phyloP scores from a whole-genome alignment of 2,329 filamentous ascomycete genomes.

The Xylariaceae sp. region DNA sequence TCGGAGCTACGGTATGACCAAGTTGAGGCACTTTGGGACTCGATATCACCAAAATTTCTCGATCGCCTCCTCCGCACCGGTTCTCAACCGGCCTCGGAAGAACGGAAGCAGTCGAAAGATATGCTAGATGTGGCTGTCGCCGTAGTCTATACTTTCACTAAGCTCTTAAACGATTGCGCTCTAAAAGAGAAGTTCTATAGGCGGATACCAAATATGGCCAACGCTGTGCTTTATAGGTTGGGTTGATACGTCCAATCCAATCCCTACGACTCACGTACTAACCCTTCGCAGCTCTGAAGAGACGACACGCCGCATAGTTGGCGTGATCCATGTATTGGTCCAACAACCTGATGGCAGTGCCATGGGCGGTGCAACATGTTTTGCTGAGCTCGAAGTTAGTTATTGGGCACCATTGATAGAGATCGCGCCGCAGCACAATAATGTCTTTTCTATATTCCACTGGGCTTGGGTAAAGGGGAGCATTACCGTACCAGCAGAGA shows the following conservation, averaged over 20 bases:
- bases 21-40: slow-evolving; percentile 58
- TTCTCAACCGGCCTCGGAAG: slow-evolving; percentile 42
- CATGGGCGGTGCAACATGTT: slow-evolving; percentile 31
- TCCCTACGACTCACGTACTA: neutral
- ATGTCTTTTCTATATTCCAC: slow-evolving; percentile 61
- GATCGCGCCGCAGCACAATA: slow-evolving; percentile 58
- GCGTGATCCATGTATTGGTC: slow-evolving; percentile 63
- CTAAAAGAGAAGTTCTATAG: slow-evolving; percentile 53
- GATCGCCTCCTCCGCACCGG: slow-evolving; percentile 66
- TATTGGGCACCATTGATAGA: slow-evolving; percentile 63
- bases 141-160: slow-evolving; percentile 66
- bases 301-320: slow-evolving; percentile 59
- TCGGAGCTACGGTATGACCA: slow-evolving; percentile 56
- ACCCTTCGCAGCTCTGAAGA: slow-evolving; percentile 53
- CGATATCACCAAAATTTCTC: slow-evolving; percentile 67
- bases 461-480: slow-evolving; percentile 61
- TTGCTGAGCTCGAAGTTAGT: slow-evolving; percentile 51
- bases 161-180: slow-evolving; percentile 58
- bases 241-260: neutral
- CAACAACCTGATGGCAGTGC: slow-evolving; percentile 57
- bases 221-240: slow-evolving; percentile 52
- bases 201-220: slow-evolving; percentile 60
- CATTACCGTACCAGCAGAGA: slow-evolving; percentile 42
- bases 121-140: slow-evolving; percentile 69
- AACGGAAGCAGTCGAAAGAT: slow-evolving; percentile 55